phyloP scores from a whole-genome alignment of 2,329 filamentous ascomycete genomes.

The Periglandula ipomoeae region DNA sequence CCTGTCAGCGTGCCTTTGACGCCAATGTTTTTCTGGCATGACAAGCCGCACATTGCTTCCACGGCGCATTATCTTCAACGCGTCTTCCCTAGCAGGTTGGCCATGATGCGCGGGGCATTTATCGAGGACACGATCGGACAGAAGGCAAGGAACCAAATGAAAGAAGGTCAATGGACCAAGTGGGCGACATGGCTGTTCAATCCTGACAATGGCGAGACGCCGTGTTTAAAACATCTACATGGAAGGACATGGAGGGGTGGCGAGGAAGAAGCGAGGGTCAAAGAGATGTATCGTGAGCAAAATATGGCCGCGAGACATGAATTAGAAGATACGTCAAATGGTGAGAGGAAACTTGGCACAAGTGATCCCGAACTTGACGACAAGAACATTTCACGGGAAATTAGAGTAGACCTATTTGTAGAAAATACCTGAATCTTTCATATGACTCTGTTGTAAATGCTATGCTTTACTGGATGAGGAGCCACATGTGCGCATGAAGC shows the following conservation, averaged over 20 bases:
- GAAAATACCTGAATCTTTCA: too few species aligned
- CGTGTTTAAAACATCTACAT: constrained; percentile 41
- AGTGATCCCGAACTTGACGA: background rate
- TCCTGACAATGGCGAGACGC: constrained; percentile 32
- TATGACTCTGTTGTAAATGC: too few species aligned
- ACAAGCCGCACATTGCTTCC: constrained; percentile 45
- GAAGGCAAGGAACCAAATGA: constrained; percentile 46
- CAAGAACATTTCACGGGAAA: too few species aligned
- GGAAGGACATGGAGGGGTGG: constrained; percentile 40
- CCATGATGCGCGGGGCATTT: constrained; percentile 42
- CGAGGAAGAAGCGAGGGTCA: constrained; percentile 9
- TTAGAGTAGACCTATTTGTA: too few species aligned
- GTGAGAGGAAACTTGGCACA: background rate
- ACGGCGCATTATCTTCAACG: constrained; percentile 38
- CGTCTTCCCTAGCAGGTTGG: constrained; percentile 40
- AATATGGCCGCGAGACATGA: background rate
- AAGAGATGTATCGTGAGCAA: background rate
- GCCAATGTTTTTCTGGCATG: constrained; percentile 50
- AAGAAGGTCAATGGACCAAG: constrained; percentile 38
- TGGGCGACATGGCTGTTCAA: constrained; percentile 50
- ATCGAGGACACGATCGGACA: constrained; percentile 49
- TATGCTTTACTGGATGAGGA: too few species aligned
- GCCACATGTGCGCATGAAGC: too few species aligned
- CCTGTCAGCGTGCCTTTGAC: constrained; percentile 33
- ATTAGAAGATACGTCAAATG: background rate